phyloP scores from a whole-genome alignment of 352 stramenopile species.

The Pythium rhizo-oryzae region DNA sequence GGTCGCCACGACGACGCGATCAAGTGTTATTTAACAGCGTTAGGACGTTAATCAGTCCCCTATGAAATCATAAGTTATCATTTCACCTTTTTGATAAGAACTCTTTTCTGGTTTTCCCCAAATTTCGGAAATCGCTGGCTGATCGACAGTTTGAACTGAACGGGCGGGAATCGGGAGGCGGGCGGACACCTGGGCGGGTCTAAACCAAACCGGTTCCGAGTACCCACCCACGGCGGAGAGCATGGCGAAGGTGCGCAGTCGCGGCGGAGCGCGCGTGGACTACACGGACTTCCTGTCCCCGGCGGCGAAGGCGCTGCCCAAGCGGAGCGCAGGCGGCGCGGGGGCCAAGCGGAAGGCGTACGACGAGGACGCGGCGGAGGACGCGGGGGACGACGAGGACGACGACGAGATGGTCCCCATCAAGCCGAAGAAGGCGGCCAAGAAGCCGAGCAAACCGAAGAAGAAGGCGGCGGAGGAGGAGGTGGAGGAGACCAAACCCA shows the following conservation, averaged over 20 bases:
- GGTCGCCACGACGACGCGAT: slow-evolving; percentile 33
- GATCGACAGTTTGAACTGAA: slow-evolving; percentile 19
- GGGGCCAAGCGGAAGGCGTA: slow-evolving; percentile 21
- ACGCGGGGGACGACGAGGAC: slow-evolving; percentile 11
- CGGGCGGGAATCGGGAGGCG: slow-evolving; percentile 16
- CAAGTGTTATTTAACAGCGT: slow-evolving; percentile 36
- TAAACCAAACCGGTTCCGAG: background rate
- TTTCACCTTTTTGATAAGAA: slow-evolving; percentile 17
- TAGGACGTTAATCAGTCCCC: slow-evolving; percentile 22
- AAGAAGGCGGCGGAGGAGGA: slow-evolving; percentile 29
- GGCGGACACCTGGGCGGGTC: slow-evolving; percentile 6
- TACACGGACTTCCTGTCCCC: slow-evolving; percentile 46
- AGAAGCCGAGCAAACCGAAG: slow-evolving; percentile 16
- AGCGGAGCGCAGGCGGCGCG: slow-evolving; percentile 24
- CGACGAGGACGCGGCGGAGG: slow-evolving; percentile 16
- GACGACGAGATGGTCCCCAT: slow-evolving; percentile 21
- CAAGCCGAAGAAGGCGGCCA: slow-evolving; percentile 25
- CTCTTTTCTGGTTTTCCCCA: slow-evolving; percentile 13
- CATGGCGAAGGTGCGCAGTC: slow-evolving; percentile 44
- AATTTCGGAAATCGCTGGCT: slow-evolving; percentile 5
- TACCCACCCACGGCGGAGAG: slow-evolving; percentile 12
- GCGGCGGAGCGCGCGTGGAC: slow-evolving; percentile 34
- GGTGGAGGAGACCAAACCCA: slow-evolving; percentile 23
- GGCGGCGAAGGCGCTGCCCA: slow-evolving; percentile 27
- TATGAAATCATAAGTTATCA: slow-evolving; percentile 26